Evolutionary conservation across 352 stramenopile species (phyloP).

Genomic region (Phytophthora pistaciae): DNA sequence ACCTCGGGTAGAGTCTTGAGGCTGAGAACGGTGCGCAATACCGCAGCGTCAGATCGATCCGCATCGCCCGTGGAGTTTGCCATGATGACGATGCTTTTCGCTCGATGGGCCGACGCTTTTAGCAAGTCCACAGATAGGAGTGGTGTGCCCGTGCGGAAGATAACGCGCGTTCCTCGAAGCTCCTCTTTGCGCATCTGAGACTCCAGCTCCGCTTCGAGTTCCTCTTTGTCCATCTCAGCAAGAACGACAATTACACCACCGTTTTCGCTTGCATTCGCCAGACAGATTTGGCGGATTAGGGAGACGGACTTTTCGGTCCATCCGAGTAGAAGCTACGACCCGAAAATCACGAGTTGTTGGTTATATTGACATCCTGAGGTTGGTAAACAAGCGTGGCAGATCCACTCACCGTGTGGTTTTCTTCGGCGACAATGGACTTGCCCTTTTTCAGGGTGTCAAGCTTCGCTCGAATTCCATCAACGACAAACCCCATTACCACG

Average conservation of each 20-base stretch:
- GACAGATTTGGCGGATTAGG: slow-evolving; percentile 81
- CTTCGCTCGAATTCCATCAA: slow-evolving; percentile 85
- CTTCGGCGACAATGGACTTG: slow-evolving; percentile 80
- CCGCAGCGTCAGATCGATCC: slow-evolving; percentile 77
- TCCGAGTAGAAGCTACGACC: slow-evolving; percentile 71
- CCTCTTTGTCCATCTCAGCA: slow-evolving; percentile 72
- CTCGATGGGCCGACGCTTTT: slow-evolving; percentile 76
- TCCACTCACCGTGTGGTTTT: slow-evolving; percentile 67
- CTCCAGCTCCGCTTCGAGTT: slow-evolving; percentile 66
- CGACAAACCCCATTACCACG: slow-evolving; percentile 90
- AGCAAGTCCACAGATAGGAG: slow-evolving; percentile 76
- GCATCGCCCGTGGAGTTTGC: slow-evolving; percentile 67
- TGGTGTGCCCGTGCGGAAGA: slow-evolving; percentile 80
- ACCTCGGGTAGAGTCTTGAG: slow-evolving; percentile 74
- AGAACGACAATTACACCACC: slow-evolving; percentile 81
- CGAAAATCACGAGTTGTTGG: neutral
- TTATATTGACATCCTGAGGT: neutral
- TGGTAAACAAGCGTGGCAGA: neutral
- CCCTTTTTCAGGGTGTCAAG: slow-evolving; percentile 89
- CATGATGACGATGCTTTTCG: slow-evolving; percentile 81
- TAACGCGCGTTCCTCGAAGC: slow-evolving; percentile 69
- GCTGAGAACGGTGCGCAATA: slow-evolving; percentile 77
- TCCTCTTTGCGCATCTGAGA: slow-evolving; percentile 60
- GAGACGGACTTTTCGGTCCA: slow-evolving; percentile 87
- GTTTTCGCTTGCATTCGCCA: slow-evolving; percentile 85